Evolutionary conservation across 208 protist species (phyloP).

Genomic region (Trypanosoma caninum): DNA sequence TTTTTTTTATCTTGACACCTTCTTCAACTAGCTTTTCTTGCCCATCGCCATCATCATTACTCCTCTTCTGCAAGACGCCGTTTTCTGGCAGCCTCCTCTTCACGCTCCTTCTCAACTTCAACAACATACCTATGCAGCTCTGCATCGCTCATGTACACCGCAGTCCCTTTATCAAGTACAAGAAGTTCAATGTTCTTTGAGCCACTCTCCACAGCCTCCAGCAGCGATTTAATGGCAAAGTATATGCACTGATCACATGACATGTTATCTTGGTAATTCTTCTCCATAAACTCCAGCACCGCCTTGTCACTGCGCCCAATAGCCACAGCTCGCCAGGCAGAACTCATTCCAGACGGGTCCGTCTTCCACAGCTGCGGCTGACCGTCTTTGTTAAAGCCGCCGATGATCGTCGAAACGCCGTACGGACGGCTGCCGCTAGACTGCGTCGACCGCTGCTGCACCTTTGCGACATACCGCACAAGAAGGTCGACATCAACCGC

Average conservation of each 20-base stretch:
- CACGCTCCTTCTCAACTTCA: slow-evolving; percentile 84
- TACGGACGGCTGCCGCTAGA: slow-evolving; percentile 98
- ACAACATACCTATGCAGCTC: slow-evolving; percentile 79
- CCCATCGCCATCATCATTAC: slow-evolving; percentile 17
- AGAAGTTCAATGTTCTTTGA: slow-evolving; percentile 91
- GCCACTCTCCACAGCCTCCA: slow-evolving; percentile 96
- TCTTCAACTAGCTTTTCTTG: neutral
- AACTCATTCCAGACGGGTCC: slow-evolving; percentile 84
- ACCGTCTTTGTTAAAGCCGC: slow-evolving; percentile 97
- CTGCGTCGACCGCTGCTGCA: slow-evolving; percentile 99
- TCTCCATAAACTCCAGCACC: slow-evolving; percentile 99
- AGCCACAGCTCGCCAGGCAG: slow-evolving; percentile 73
- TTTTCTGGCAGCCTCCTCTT: slow-evolving; percentile 80
- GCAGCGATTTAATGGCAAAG: slow-evolving; percentile 97
- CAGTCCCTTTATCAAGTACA: slow-evolving; percentile 65
- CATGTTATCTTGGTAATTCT: slow-evolving; percentile 95
- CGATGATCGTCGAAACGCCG: slow-evolving; percentile 99
- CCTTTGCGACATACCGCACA: slow-evolving; percentile 96
- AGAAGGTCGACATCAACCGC: slow-evolving; percentile 97
- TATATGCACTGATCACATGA: slow-evolving; percentile 93
- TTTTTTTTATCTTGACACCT: neutral
- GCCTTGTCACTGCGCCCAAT: slow-evolving; percentile 96
- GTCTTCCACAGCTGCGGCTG: slow-evolving; percentile 91
- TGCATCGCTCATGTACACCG: slow-evolving; percentile 67
- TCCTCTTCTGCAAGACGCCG: slow-evolving; percentile 81